Percentiles rank a stretch among this genome's conserved stretches.
These are phyloP conservation scores for Saccharum officinarum DNA, from an alignment of 176 grass and related monocot species.

Conservation along the genomic window DNA sequence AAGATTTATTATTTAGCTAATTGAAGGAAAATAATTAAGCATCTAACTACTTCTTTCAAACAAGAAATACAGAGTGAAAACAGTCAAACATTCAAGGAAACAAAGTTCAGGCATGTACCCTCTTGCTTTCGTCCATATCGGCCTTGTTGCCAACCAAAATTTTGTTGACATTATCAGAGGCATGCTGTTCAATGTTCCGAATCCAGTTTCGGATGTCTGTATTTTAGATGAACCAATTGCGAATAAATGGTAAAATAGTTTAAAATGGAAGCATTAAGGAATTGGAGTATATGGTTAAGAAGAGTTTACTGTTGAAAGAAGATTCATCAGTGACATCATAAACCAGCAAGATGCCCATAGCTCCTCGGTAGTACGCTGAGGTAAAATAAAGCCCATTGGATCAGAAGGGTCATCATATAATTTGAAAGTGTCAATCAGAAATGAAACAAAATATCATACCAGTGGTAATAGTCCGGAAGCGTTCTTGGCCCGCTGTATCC, in stretches of 20 bases:
- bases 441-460: slow-evolving; percentile 45
- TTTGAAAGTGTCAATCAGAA: not conserved
- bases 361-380: slow-evolving; percentile 94
- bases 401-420: not conserved
- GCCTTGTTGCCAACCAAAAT: slow-evolving; percentile 97
- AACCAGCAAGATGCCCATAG: slow-evolving; percentile 96
- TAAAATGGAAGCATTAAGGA: slow-evolving; percentile 2
- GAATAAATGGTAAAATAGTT: slow-evolving; percentile 33
- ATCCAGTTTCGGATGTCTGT: slow-evolving; percentile 98
- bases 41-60: slow-evolving; percentile 16
- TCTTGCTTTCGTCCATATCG: slow-evolving; percentile 98
- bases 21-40: not conserved
- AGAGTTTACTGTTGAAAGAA: slow-evolving; percentile 92
- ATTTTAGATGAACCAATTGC: slow-evolving; percentile 19
- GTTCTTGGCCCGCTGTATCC: slow-evolving; percentile 96
- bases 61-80: not conserved
- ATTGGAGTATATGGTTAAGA: not conserved
- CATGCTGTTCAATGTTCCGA: slow-evolving; percentile 95
- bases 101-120: slow-evolving; percentile 35
- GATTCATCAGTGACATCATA: slow-evolving; percentile 98
- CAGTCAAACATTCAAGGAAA: not conserved
- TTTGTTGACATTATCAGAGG: slow-evolving; percentile 98
- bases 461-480: slow-evolving; percentile 93
- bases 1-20: not conserved
- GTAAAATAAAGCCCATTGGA: slow-evolving; percentile 31